These are phyloP conservation scores for Ceratobasidium sp. DNA, from an alignment of 1,284 basidiomycete genomes.

Conservation along the genomic window DNA sequence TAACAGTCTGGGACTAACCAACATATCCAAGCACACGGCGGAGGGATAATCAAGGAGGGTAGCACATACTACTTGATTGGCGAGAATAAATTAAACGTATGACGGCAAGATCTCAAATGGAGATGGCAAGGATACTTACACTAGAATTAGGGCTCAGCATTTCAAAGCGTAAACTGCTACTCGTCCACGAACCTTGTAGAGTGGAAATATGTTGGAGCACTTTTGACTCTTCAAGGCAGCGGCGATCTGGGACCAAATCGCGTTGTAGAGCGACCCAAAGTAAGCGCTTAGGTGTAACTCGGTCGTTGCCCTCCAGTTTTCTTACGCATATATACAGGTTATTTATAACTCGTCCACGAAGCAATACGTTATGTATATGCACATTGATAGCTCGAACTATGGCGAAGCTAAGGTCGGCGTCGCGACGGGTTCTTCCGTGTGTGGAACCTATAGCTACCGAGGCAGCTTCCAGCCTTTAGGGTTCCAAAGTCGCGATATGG, in stretches of 20 bases:
- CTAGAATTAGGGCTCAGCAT: slow-evolving; percentile 38
- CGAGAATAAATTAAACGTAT: slow-evolving; percentile 47
- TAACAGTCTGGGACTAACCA: slow-evolving; percentile 45
- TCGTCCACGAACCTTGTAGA: slow-evolving; percentile 48
- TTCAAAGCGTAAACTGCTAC: slow-evolving; percentile 48
- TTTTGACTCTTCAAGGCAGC: slow-evolving; percentile 44
- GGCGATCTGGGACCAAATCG: slow-evolving; percentile 48
- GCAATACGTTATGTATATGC: slow-evolving; percentile 50
- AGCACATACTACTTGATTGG: slow-evolving; percentile 48
- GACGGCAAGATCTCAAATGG: background rate
- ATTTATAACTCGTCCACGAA: slow-evolving; percentile 43
- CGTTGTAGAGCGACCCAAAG: slow-evolving; percentile 48
- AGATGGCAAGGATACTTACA: background rate
- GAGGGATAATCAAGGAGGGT: slow-evolving; percentile 47
- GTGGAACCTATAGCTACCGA: slow-evolving; percentile 46
- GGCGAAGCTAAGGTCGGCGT: slow-evolving; percentile 50
- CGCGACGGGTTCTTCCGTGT: slow-evolving; percentile 47
- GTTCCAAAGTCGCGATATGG: slow-evolving; percentile 48
- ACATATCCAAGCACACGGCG: slow-evolving; percentile 49
- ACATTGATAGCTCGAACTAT: slow-evolving; percentile 49
- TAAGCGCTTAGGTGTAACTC: background rate
- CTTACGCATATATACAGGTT: slow-evolving; percentile 31
- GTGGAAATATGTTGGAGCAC: slow-evolving; percentile 48
- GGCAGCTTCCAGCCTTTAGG: slow-evolving; percentile 48
- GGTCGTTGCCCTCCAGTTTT: background rate